Evolutionary conservation across 306 rosid species (phyloP).

Genomic region (Castanea mollissima): DNA sequence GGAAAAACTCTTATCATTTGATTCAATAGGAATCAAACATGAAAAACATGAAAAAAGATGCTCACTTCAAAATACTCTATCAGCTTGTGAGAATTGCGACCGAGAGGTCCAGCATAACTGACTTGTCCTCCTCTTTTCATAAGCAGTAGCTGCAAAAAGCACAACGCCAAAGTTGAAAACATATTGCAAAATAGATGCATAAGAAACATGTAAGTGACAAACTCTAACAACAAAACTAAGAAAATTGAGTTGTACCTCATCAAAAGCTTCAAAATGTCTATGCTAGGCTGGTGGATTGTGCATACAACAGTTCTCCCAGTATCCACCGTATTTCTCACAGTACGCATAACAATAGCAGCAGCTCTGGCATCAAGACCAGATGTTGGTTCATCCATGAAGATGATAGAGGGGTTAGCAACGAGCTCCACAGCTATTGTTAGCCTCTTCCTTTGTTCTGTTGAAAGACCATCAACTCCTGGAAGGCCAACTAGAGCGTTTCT

Average conservation of each 20-base stretch:
- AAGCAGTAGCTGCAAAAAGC: slow-evolving; percentile 46
- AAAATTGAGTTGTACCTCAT: slow-evolving; percentile 49
- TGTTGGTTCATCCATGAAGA: slow-evolving; percentile 94
- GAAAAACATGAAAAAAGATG: neutral
- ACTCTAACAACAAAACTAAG: neutral
- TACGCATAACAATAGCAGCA: slow-evolving; percentile 90
- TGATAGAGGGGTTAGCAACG: slow-evolving; percentile 87
- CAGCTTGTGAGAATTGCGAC: slow-evolving; percentile 58
- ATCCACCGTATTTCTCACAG: slow-evolving; percentile 79
- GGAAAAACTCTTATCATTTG: neutral
- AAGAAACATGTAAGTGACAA: neutral
- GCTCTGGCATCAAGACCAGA: slow-evolving; percentile 94
- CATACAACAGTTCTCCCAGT: slow-evolving; percentile 90
- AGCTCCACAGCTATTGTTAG: slow-evolving; percentile 86
- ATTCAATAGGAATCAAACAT: neutral
- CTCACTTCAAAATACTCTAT: slow-evolving; percentile 73
- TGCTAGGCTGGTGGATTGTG: slow-evolving; percentile 92
- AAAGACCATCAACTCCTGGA: slow-evolving; percentile 77
- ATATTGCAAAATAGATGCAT: neutral
- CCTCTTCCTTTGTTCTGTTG: slow-evolving; percentile 87
- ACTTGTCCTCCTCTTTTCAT: slow-evolving; percentile 88
- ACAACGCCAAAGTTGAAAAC: neutral
- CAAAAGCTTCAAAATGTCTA: slow-evolving; percentile 82
- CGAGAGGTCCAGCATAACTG: slow-evolving; percentile 71
- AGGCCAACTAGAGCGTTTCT: slow-evolving; percentile 71